Percentiles rank a stretch among this genome's conserved stretches.
phyloP scores from a whole-genome alignment of 768 basidiomycete species.

The Boletus coccyginus region DNA sequence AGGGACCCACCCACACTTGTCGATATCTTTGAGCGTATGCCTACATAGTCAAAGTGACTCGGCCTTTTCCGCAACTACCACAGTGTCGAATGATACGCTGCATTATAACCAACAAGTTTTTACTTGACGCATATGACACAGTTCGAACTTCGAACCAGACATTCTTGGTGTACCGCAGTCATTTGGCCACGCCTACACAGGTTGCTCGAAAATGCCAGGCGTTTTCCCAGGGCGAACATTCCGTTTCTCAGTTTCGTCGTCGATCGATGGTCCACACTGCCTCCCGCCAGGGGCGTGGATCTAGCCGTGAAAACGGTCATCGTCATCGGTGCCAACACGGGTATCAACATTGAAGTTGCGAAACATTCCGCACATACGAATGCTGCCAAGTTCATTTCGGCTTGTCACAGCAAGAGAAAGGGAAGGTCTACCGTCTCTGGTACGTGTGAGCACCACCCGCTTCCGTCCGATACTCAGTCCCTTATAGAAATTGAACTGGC shows the following conservation, averaged over 20 bases:
- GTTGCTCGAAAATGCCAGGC: too few species aligned
- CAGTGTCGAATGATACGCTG: too few species aligned
- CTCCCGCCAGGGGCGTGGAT: constrained; percentile 18
- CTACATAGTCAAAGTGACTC: too few species aligned
- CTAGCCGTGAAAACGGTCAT: constrained; percentile 31
- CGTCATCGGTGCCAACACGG: constrained; percentile 33
- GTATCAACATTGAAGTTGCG: constrained; percentile 32
- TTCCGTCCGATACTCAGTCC: background rate
- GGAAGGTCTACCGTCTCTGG: constrained; percentile 21
- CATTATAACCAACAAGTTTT: too few species aligned
- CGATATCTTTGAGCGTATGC: too few species aligned
- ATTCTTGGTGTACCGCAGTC: too few species aligned
- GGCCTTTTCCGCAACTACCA: too few species aligned
- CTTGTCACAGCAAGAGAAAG: constrained; percentile 27
- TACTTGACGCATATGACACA: too few species aligned
- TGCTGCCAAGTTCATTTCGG: constrained; percentile 26
- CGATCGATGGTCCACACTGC: constrained; percentile 17
- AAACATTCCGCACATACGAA: constrained; percentile 33
- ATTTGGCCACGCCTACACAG: too few species aligned
- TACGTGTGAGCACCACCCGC: background rate
- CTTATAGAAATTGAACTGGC: constrained; percentile 19
- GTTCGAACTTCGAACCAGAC: too few species aligned
- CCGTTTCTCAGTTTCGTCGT: background rate
- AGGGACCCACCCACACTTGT: too few species aligned
- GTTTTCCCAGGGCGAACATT: background rate